A percentile compares a stretch with the other conserved stretches of the same genome.
These are phyloP conservation scores for Talaromyces albobiverticillius DNA, from an alignment of 2,329 filamentous ascomycete genomes.

Conservation along the genomic window DNA sequence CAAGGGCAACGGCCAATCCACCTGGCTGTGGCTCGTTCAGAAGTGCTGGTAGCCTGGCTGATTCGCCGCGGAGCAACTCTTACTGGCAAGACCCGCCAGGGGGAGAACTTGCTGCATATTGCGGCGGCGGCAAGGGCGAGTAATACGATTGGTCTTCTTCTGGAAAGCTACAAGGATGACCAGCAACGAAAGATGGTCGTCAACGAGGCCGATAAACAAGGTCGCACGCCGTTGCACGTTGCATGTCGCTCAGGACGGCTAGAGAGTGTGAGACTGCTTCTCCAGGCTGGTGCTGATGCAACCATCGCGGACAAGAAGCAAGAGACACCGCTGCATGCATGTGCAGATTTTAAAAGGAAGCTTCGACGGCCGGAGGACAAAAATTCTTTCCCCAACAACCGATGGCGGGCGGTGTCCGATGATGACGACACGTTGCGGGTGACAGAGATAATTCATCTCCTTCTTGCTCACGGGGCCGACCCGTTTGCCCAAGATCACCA, in stretches of 20 bases:
- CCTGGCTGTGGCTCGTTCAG: slow-evolving; percentile 18
- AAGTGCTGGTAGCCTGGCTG: slow-evolving; percentile 17
- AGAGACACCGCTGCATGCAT: slow-evolving; percentile 1
- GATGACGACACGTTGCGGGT: not conserved
- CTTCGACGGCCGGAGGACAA: not conserved
- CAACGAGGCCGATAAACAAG: slow-evolving; percentile 15
- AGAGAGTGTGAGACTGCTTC: slow-evolving; percentile 19
- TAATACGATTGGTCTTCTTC: slow-evolving; percentile 19
- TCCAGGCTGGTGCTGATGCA: slow-evolving; percentile 18
- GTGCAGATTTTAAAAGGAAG: slow-evolving; percentile 1
- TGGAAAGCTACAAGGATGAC: slow-evolving; percentile 16
- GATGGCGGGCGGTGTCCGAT: not conserved
- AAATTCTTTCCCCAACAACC: not conserved
- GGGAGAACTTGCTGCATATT: slow-evolving; percentile 21
- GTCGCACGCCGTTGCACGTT: slow-evolving; percentile 21
- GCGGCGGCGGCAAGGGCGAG: slow-evolving; percentile 19
- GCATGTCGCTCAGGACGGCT: slow-evolving; percentile 21
- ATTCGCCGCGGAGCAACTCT: slow-evolving; percentile 19
- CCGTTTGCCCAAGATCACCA: not conserved
- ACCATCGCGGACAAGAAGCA: not conserved
- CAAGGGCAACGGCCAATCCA: slow-evolving; percentile 21
- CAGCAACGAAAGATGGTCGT: slow-evolving; percentile 7
- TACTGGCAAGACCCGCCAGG: slow-evolving; percentile 17
- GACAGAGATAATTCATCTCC: not conserved
- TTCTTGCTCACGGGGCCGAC: not conserved